Evolutionary conservation across 2,329 filamentous ascomycete species (phyloP).

Genomic region (Pseudocercospora crystallina): DNA sequence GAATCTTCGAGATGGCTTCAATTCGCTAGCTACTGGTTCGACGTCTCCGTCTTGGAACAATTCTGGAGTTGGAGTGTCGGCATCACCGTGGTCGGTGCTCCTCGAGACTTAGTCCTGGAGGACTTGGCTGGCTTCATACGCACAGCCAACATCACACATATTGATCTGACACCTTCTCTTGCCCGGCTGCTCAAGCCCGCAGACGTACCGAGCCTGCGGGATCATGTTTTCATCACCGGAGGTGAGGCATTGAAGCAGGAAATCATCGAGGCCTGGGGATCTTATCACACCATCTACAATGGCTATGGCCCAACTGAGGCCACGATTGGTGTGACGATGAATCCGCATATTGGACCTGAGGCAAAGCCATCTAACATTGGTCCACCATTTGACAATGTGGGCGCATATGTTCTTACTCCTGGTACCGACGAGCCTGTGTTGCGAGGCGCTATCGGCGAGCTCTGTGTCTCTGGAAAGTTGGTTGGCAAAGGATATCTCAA

Average conservation of each 20-base stretch:
- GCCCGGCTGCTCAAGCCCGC: constrained; percentile 75
- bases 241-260: constrained; percentile 87
- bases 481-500: constrained; percentile 90
- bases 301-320: constrained; percentile 88
- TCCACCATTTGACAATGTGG: constrained; percentile 81
- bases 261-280: constrained; percentile 82
- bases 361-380: constrained; percentile 88
- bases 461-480: constrained; percentile 82
- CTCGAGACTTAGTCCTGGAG: constrained; percentile 80
- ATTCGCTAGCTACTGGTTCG: constrained; percentile 92
- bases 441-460: constrained; percentile 77
- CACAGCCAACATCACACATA: constrained; percentile 75
- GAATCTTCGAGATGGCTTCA: constrained; percentile 77
- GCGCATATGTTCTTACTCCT: constrained; percentile 73
- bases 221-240: constrained; percentile 88
- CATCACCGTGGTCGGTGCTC: constrained; percentile 78
- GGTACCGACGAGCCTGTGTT: constrained; percentile 70
- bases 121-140: constrained; percentile 74
- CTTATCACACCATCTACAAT: constrained; percentile 80
- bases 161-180: constrained; percentile 86
- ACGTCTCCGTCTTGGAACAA: constrained; percentile 88
- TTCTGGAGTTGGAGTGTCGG: constrained; percentile 95
- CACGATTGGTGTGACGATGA: constrained; percentile 91
- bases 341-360: constrained; percentile 72
- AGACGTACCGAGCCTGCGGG: constrained; percentile 75